Evolutionary conservation across 768 basidiomycete species (phyloP), one percentile per base, ranked within the genome.

Genomic region (Mycena olivaceomarginata): DNA sequence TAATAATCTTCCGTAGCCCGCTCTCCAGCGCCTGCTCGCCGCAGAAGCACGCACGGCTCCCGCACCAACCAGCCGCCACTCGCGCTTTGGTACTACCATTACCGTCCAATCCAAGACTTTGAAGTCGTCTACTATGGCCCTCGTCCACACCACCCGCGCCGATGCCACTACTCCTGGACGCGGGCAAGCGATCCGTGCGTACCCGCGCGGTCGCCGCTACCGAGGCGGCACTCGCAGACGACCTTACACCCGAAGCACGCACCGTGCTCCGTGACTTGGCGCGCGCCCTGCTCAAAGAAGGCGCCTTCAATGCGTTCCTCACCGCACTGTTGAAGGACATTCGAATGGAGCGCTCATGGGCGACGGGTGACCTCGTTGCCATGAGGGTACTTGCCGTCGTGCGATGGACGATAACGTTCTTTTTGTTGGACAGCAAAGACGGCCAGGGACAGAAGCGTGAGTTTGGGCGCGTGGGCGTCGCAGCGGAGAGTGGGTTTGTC

Each of bases 1-100:
- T 74, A 68, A 69, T 40, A 41, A 10, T 57, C 3, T 20, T 8
- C 20, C 48, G 4, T 59, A 94, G 93, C 88, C 94, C 65, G 85
- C 89, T 51, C 89, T 99, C 2, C 91, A 93, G 11, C 92, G 92
- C 56, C 91, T 99, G 67, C 91, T 99, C 18, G 94, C 93, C 5
- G 86, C 90, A 45, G 98, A 99, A 86, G 92, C 92, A 76, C 91
- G 90, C 72, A 88, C 88, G 37, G 88, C 91, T 0, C 89, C 92
- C 64, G 86, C 86, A 48, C 86, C 89, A 20, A 86, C 93, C 67
- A 95, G 97, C 25, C 92, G 98, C 43, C 98, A 99, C 86, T 97
- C 97, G 37, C 93, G 98, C 64, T 99, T 99, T 85, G 98, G 98
- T 1, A 99, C 98, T 3, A 99, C 98, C 11, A 94, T 99, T 78